phyloP scores from a whole-genome alignment of 768 basidiomycete genomes.

The Kwoniella sp. region DNA sequence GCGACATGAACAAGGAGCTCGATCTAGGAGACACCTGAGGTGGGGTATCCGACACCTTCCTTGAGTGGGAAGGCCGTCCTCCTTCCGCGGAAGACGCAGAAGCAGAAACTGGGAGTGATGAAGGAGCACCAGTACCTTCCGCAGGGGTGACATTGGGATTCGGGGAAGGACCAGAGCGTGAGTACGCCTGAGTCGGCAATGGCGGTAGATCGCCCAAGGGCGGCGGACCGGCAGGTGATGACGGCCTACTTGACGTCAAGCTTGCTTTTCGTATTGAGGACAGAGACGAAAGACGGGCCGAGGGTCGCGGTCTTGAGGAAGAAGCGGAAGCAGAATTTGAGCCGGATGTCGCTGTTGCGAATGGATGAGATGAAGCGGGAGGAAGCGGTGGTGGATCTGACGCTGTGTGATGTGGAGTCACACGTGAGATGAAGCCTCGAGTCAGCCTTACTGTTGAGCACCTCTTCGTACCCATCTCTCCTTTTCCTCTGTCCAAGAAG shows the following conservation, averaged over 20 bases:
- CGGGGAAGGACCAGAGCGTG: not conserved
- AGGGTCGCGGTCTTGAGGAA: conserved; percentile 19
- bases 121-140: not conserved
- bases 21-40: conserved; percentile 22
- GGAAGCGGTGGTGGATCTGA: conserved; percentile 27
- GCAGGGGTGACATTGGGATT: not conserved
- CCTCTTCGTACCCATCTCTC: no score
- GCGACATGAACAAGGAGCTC: conserved; percentile 9
- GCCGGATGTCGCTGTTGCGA: conserved; percentile 5
- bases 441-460: no score
- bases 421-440: no score
- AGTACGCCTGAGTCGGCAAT: conserved; percentile 2
- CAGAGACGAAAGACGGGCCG: conserved; percentile 17
- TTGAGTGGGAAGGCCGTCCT: not conserved
- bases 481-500: no score
- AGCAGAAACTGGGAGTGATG: not conserved
- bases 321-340: no score
- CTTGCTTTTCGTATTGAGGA: conserved; percentile 13
- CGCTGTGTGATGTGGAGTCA: conserved; percentile 37
- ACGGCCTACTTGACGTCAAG: conserved; percentile 10
- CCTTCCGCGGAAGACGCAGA: not conserved
- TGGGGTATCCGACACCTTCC: conserved; percentile 3
- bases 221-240: conserved; percentile 23
- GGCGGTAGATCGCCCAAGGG: conserved; percentile 21
- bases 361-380: conserved; percentile 21